These are phyloP conservation scores for Begonia fuchsioides DNA, from an alignment of 306 rosid species.

Conservation along the genomic window DNA sequence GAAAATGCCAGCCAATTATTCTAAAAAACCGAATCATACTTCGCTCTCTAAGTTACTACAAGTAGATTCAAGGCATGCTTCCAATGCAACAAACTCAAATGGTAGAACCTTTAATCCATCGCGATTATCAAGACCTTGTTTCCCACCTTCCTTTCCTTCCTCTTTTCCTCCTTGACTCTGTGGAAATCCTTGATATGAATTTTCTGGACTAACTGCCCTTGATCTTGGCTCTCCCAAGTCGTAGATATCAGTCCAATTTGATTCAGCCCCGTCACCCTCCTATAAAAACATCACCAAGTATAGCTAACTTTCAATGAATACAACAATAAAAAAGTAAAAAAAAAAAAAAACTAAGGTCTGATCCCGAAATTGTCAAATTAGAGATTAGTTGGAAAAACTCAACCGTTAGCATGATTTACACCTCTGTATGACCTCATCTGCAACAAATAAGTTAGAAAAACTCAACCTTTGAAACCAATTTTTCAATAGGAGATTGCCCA, in stretches of 20 bases:
- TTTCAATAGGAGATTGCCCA: too few species aligned
- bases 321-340: too few species aligned
- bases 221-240: slow-evolving; percentile 39
- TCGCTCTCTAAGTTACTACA: slow-evolving; percentile 73
- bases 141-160: slow-evolving; percentile 28
- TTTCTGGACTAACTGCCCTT: slow-evolving; percentile 22
- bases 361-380: too few species aligned
- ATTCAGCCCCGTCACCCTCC: slow-evolving; percentile 30
- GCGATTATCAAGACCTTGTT: slow-evolving; percentile 32
- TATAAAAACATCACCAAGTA: slow-evolving; percentile 6
- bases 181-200: slow-evolving; percentile 17
- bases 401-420: too few species aligned
- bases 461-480: too few species aligned
- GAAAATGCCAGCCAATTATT: background rate
- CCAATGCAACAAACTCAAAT: slow-evolving; percentile 74
- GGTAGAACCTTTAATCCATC: slow-evolving; percentile 70
- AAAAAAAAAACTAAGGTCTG: too few species aligned
- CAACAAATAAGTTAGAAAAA: too few species aligned
- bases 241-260: slow-evolving; percentile 35
- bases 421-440: too few species aligned
- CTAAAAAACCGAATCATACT: slow-evolving; percentile 13
- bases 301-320: background rate
- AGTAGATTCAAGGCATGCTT: slow-evolving; percentile 91
- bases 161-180: slow-evolving; percentile 10
- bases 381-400: too few species aligned